Evolutionary conservation across 2,329 filamentous ascomycete genomes (phyloP).

Genomic region (Aspergillus phoenicis): DNA sequence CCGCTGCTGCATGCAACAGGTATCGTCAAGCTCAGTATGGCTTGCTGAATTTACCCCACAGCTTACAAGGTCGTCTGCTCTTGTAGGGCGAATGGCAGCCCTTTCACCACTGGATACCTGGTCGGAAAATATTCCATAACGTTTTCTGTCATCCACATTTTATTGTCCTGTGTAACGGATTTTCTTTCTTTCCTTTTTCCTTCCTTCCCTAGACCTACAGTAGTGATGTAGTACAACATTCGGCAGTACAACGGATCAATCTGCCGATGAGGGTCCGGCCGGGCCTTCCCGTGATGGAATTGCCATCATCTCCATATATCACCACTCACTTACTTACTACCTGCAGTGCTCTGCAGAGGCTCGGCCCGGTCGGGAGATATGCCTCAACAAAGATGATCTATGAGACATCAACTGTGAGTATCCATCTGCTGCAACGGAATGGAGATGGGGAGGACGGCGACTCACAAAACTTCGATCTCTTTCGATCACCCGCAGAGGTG

Average conservation of each 20-base stretch:
- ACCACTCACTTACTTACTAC: neutral
- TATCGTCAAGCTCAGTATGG: neutral
- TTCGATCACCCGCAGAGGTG: neutral
- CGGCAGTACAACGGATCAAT: slow-evolving; percentile 3
- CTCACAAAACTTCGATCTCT: neutral
- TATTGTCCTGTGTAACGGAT: no score
- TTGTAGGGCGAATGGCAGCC: neutral
- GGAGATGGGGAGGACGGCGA: neutral
- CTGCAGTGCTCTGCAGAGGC: slow-evolving; percentile 24
- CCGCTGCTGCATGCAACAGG: neutral
- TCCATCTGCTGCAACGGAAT: neutral
- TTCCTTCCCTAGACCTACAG: neutral
- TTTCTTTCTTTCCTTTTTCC: neutral
- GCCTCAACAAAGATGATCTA: slow-evolving; percentile 10
- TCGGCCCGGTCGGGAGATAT: slow-evolving; percentile 25
- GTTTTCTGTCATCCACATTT: neutral
- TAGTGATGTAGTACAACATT: slow-evolving; percentile 19
- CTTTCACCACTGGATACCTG: neutral
- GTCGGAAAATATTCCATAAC: neutral
- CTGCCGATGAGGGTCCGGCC: neutral
- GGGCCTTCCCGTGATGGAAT: neutral
- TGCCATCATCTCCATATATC: neutral
- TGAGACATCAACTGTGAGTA: slow-evolving; percentile 1
- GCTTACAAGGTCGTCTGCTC: neutral
- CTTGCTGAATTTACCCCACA: slow-evolving; percentile 1